Percentiles rank a stretch among this genome's conserved stretches.
Evolutionary conservation across 352 stramenopile genomes (phyloP).

Genomic region (Pythium chondricola): DNA sequence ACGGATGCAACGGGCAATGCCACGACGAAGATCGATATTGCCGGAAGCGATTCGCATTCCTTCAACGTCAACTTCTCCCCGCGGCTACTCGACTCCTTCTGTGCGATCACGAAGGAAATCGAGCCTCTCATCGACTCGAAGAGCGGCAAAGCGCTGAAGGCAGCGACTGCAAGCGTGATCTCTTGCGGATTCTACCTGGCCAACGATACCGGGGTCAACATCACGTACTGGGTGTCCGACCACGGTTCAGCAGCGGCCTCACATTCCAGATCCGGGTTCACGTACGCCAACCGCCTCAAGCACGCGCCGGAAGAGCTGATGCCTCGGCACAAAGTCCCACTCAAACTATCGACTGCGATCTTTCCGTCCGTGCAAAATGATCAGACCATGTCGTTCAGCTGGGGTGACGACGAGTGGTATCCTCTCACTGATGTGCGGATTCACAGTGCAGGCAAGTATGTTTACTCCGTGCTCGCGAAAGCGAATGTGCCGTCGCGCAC

Average conservation of each 20-base stretch:
- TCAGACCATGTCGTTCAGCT: conserved; percentile 72
- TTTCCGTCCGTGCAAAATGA: conserved; percentile 63
- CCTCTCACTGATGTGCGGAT: conserved; percentile 74
- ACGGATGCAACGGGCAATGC: conserved; percentile 41
- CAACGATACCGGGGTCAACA: conserved; percentile 53
- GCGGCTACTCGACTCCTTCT: conserved; percentile 54
- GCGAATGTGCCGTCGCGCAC: conserved; percentile 3
- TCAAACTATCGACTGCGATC: conserved; percentile 66
- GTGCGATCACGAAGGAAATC: conserved; percentile 52
- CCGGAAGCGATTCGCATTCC: conserved; percentile 44
- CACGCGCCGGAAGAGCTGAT: conserved; percentile 36
- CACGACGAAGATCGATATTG: conserved; percentile 41
- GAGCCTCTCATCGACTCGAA: conserved; percentile 24
- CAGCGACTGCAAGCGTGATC: conserved; percentile 57
- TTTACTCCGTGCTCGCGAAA: conserved; percentile 59
- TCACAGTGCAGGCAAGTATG: conserved; percentile 66
- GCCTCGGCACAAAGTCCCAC: conserved; percentile 47
- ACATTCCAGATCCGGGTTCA: conserved; percentile 39
- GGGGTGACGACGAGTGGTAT: conserved; percentile 61
- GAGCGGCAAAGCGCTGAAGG: conserved; percentile 16
- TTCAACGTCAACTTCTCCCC: conserved; percentile 72
- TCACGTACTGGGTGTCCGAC: conserved; percentile 66
- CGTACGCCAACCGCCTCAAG: conserved; percentile 42
- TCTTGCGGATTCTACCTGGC: conserved; percentile 77
- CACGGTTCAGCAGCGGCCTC: conserved; percentile 23